A percentile compares a stretch with the other conserved stretches of the same genome.
phyloP scores from a whole-genome alignment of 257 asterid species.

The Gentiana macrophylla region DNA sequence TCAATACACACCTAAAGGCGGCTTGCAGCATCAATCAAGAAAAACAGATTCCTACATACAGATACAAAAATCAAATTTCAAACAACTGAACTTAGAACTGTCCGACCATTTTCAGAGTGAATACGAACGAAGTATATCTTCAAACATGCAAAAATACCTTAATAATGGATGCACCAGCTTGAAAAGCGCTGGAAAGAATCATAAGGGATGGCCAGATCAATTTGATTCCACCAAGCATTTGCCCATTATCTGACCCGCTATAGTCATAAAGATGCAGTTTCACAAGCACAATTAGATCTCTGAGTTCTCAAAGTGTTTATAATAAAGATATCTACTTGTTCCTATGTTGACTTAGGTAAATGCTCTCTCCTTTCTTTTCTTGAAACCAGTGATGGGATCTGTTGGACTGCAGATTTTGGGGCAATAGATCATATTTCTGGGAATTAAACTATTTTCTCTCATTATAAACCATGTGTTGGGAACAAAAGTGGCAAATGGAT shows the following conservation, averaged over 20 bases:
- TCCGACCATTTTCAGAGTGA: not conserved
- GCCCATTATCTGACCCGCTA: conserved; percentile 68
- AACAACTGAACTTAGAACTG: not conserved
- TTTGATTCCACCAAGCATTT: conserved; percentile 64
- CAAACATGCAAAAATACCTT: conserved; percentile 28
- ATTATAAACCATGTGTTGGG: too few relatives aligned
- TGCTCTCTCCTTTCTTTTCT: too few relatives aligned
- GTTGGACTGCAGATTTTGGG: too few relatives aligned
- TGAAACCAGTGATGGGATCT: too few relatives aligned
- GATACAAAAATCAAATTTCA: conserved; percentile 1
- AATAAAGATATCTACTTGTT: too few relatives aligned
- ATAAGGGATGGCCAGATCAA: conserved; percentile 69
- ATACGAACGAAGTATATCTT: too few relatives aligned
- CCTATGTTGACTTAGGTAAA: too few relatives aligned
- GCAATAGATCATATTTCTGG: too few relatives aligned
- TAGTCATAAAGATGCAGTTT: conserved; percentile 14
- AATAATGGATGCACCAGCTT: conserved; percentile 82
- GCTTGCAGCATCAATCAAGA: conserved; percentile 42
- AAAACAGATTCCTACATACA: conserved; percentile 70
- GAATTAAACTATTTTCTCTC: too few relatives aligned
- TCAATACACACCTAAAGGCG: conserved; percentile 49
- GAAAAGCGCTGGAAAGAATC: conserved; percentile 77
- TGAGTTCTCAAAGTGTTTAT: too few relatives aligned
- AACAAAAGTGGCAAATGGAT: too few relatives aligned
- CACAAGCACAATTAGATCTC: not conserved